A percentile compares a stretch with the other conserved stretches of the same genome.
Conservation (phyloP, 345 rosid genomes). For the Gossypium mustelinum region DNA sequence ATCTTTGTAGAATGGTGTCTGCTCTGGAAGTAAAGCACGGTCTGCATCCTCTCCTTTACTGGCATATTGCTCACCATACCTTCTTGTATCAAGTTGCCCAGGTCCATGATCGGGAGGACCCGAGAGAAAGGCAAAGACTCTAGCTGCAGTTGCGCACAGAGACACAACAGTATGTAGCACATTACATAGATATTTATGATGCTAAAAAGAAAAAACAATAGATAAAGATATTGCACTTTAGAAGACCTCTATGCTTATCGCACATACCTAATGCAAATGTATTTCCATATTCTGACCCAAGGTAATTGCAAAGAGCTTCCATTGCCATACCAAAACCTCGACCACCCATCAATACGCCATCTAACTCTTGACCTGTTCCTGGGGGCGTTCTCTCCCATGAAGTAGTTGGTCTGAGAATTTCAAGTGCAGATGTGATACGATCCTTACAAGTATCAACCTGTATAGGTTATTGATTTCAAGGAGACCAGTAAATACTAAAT, state of each 20-base stretch:
- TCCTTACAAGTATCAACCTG: conserved; percentile 94
- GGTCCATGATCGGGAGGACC: conserved; percentile 99
- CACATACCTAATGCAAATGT: conserved; percentile 86
- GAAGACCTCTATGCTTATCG: conserved; percentile 25
- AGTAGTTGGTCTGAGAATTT: conserved; percentile 89
- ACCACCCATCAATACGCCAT: conserved; percentile 92
- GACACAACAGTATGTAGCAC: conserved; percentile 14
- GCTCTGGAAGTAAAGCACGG: conserved; percentile 97
- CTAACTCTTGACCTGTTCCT: conserved; percentile 70
- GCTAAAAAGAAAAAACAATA: neutral
- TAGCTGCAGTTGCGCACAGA: conserved; percentile 56
- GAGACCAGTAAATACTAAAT: conserved; percentile 8
- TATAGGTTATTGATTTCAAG: conserved; percentile 11
- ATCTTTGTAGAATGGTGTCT: conserved; percentile 95
- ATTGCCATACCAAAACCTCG: conserved; percentile 97
- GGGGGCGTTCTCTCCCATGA: conserved; percentile 88
- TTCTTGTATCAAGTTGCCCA: conserved; percentile 93
- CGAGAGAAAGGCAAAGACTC: conserved; percentile 91
- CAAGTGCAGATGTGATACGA: conserved; percentile 83
- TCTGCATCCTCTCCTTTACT: conserved; percentile 99
- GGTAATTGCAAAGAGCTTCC: conserved; percentile 91
- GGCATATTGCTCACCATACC: conserved; percentile 99
- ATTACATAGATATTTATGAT: conserved; percentile 3
- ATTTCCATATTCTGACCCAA: conserved; percentile 93
- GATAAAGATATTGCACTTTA: conserved; percentile 9